Evolutionary conservation across 2,329 filamentous ascomycete genomes (phyloP), one percentile per base, ranked within the genome.

Genomic region (Exophiala aquamarina): DNA sequence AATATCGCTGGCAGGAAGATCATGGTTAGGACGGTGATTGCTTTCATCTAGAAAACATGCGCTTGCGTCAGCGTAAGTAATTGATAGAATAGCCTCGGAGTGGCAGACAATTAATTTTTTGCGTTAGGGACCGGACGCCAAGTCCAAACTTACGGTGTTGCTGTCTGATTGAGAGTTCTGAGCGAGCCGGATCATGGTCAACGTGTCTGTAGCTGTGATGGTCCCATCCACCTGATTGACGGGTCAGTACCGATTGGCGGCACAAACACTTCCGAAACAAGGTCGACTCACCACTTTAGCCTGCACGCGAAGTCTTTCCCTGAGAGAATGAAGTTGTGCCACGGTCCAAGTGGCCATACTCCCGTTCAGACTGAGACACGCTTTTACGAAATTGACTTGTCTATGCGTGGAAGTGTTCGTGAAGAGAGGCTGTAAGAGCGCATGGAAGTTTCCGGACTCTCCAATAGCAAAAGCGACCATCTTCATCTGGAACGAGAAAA

Each of bases 1-100:
- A 68, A 66, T 2, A 63, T 66, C 6, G 61, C 63, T 4, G 65
- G 65, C 13, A 68, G 57, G 37, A 63, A 67, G 2, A 68, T 14
- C 7, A 68, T 44, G 0, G 62, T 66, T 11, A 66, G 58, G 8
- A 65, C 49, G 5, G 63, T 65, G 41, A 66, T 59, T n/a, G 65
- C 65, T 3, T 64, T 58, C 60, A 68, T 63, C 23, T 26, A 11
- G 23, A 3, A 55, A 55, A 26, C 23, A 26, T n/a, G n/a, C n/a
- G n/a, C n/a, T n/a, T n/a, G n/a, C n/a, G n/a, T n/a, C n/a, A n/a
- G n/a, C n/a, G n/a, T n/a, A n/a, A n/a, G n/a, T n/a, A n/a, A n/a
- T n/a, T n/a, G n/a, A n/a, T n/a, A n/a, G n/a, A n/a, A n/a, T n/a
- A n/a, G n/a, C n/a, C n/a, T n/a, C n/a, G n/a, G n/a, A n/a, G n/a